Base-by-base conservation (phyloP, 2,329 filamentous ascomycete genomes). In the Trichophaea hybrida region DNA sequence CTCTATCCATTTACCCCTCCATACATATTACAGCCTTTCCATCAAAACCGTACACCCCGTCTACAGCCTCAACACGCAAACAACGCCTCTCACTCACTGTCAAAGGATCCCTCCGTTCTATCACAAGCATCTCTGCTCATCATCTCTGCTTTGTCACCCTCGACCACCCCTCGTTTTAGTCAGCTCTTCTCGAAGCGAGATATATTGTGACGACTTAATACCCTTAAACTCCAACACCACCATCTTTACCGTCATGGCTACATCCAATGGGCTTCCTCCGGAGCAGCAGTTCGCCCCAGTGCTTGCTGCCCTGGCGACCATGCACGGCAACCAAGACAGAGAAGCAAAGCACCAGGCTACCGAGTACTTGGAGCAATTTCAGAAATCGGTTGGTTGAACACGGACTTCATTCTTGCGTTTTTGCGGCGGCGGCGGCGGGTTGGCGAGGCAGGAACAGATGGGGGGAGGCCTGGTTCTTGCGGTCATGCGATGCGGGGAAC, bases 361-460 rank as follows among this genome's bases (percentile, higher is more conserved):
- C 71, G 83, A 91, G 71, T 98, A 85, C 72, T 78, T 98, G 62
- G 87, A 94, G 74, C 84, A 82, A 68, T 98, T 97, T 74, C 93
- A 98, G 80, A 98, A 98, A 81, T 97, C 93, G 73, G 91, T 95
- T 74, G 68, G 85, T 80, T 61, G 54, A 60, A 59, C 62, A 61
- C 52, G 63, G 63, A 64, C 60, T 55, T 62, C 60, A 65, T 67
- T 66, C 60, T 66, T 66, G 58, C 58, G 64, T 55, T 55, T 46
- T 55, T 61, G 56, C 46, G 44, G 56, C 52, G 62, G 58, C 57
- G 32, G 62, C 60, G 62, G 60, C 62, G 61, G 61, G 60, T 61
- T 64, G 12, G 10, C 32, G 50, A 33, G 31, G 12, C 33, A 5
- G 12, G 35, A 35, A 31, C 4, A 37, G 50, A 53, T 34, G 50